phyloP scores from a whole-genome alignment of 2,329 filamentous ascomycete genomes.

The Phialophora macrospora region DNA sequence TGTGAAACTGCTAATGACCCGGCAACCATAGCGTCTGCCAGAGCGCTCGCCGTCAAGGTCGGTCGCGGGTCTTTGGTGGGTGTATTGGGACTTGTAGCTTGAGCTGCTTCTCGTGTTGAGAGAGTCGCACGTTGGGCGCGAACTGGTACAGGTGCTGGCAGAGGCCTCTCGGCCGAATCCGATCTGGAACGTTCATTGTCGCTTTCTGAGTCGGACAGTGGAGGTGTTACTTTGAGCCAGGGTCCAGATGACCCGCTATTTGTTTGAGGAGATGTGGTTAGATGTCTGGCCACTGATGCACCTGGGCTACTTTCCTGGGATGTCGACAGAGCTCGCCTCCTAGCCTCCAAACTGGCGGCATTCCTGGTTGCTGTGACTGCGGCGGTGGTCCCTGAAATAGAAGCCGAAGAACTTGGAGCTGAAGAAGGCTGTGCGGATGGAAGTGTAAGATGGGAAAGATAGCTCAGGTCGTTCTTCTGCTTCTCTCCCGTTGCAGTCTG shows the following conservation, averaged over 20 bases:
- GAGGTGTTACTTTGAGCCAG: slow-evolving; percentile 23
- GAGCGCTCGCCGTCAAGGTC: slow-evolving; percentile 44
- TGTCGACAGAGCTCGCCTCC: slow-evolving; percentile 20
- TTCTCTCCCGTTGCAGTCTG: slow-evolving; percentile 23
- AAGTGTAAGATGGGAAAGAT: slow-evolving; percentile 20
- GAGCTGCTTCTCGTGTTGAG: slow-evolving; percentile 25
- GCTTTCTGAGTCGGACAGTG: slow-evolving; percentile 30
- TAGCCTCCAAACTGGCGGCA: slow-evolving; percentile 27
- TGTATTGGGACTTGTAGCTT: slow-evolving; percentile 1
- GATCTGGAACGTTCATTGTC: slow-evolving; percentile 12
- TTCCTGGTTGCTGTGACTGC: slow-evolving; percentile 32
- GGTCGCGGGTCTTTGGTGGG: slow-evolving; percentile 22
- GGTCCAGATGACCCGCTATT: slow-evolving; percentile 18
- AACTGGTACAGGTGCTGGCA: slow-evolving; percentile 27
- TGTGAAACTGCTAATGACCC: slow-evolving; percentile 53
- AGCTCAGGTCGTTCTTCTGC: slow-evolving; percentile 24
- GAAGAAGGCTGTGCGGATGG: slow-evolving; percentile 19
- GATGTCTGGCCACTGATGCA: slow-evolving; percentile 7
- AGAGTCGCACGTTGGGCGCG: slow-evolving; percentile 25
- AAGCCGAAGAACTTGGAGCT: slow-evolving; percentile 13
- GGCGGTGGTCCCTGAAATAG: slow-evolving; percentile 27
- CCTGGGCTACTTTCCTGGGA: slow-evolving; percentile 19
- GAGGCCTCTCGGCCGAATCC: slow-evolving; percentile 3
- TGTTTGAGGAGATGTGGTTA: slow-evolving; percentile 10
- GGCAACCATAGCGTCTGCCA: slow-evolving; percentile 55